Conservation (phyloP, 371 early-diverging fungal genomes). For the Syncephalastrum racemosum region DNA sequence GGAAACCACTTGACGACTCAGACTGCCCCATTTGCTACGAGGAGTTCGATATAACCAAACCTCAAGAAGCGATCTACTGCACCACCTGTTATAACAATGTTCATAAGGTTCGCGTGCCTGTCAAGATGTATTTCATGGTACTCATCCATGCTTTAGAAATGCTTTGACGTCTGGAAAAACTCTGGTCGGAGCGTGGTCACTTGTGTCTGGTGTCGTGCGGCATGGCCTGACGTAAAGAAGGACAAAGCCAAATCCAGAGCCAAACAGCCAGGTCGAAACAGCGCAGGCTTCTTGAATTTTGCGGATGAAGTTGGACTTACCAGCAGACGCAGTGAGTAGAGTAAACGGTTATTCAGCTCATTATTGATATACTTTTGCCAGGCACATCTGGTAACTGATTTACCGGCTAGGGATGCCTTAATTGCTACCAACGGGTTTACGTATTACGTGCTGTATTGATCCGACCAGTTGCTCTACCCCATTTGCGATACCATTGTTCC, state of each 20-base stretch:
- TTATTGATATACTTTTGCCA: too few relatives aligned
- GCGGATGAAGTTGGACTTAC: background rate
- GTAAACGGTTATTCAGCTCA: too few relatives aligned
- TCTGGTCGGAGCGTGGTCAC: background rate
- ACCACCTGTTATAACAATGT: conserved; percentile 4
- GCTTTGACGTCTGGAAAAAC: background rate
- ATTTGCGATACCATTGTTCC: too few relatives aligned
- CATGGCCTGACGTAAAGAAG: background rate
- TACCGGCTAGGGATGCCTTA: too few relatives aligned
- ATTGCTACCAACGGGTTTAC: too few relatives aligned
- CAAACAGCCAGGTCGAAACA: background rate
- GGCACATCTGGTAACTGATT: too few relatives aligned
- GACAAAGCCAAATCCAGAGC: background rate
- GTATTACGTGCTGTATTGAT: too few relatives aligned
- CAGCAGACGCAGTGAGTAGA: background rate
- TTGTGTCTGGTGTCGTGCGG: conserved; percentile 6
- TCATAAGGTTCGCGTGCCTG: background rate
- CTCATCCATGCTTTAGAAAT: background rate
- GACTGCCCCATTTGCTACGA: conserved; percentile 7
- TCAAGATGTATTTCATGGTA: background rate
- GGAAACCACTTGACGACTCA: background rate
- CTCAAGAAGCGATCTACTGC: background rate
- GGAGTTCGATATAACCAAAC: background rate
- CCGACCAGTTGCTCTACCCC: too few relatives aligned
- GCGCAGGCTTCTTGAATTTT: conserved; percentile 3